phyloP scores from a whole-genome alignment of 768 basidiomycete genomes.

The Termitomyces sp. region DNA sequence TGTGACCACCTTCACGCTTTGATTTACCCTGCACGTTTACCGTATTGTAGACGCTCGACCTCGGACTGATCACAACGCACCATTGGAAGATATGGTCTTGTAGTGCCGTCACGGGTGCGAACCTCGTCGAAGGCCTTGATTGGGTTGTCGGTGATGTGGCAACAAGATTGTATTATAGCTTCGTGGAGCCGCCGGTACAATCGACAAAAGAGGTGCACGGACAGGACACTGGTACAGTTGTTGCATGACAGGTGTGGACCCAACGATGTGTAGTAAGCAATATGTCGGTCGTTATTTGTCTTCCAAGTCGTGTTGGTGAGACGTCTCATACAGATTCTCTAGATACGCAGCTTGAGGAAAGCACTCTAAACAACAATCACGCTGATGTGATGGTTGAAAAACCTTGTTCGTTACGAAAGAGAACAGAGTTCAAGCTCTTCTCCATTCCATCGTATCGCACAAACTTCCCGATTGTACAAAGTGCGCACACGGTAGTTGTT shows the following conservation, averaged over 20 bases:
- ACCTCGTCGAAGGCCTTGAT: slow-evolving; percentile 79
- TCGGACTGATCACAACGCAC: slow-evolving; percentile 79
- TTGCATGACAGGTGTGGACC: background rate
- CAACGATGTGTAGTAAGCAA: background rate
- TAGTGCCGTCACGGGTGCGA: slow-evolving; percentile 86
- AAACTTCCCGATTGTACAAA: background rate
- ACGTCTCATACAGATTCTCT: slow-evolving; percentile 6
- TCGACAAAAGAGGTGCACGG: background rate
- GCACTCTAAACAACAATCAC: background rate
- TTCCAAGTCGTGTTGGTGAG: background rate
- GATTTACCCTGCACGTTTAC: background rate
- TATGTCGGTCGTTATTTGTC: background rate
- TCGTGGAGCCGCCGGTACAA: slow-evolving; percentile 21
- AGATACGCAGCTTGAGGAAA: background rate
- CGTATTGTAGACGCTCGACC: slow-evolving; percentile 30
- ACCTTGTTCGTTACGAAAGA: slow-evolving; percentile 4
- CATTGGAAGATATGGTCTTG: slow-evolving; percentile 88
- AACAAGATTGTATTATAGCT: slow-evolving; percentile 79
- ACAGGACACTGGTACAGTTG: background rate
- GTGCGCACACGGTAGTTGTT: background rate
- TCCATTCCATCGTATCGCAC: background rate
- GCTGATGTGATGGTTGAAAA: slow-evolving; percentile 1
- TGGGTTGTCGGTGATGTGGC: slow-evolving; percentile 93
- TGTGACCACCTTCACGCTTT: background rate
- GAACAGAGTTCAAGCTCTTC: background rate